These are phyloP conservation scores for Microcyclosporella mali DNA, from an alignment of 2,329 filamentous ascomycete species.

Conservation along the genomic window DNA sequence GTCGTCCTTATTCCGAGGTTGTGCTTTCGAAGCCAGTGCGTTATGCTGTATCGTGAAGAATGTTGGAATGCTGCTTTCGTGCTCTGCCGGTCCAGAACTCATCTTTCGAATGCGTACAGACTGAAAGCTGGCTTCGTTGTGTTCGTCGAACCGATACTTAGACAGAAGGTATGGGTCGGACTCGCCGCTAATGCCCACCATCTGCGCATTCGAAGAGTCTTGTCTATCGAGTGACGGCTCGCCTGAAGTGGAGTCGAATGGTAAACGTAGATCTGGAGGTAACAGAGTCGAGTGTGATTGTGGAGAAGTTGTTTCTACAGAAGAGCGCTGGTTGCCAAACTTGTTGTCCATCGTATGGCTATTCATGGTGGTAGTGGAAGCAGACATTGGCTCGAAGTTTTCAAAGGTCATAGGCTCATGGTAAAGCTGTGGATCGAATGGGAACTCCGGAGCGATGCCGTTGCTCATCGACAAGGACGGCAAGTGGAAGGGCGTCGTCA, in stretches of 20 bases:
- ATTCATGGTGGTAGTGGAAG: conserved; percentile 16
- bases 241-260: conserved; percentile 23
- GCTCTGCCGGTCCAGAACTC: conserved; percentile 20
- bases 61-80: conserved; percentile 23
- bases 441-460: conserved; percentile 19
- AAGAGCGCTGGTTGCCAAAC: conserved; percentile 15
- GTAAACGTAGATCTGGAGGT: conserved; percentile 21
- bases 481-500: conserved; percentile 24
- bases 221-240: conserved; percentile 31
- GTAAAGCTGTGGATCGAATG: conserved; percentile 28
- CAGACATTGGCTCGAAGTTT: conserved; percentile 24
- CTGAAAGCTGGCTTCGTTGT: conserved; percentile 31
- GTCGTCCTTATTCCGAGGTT: conserved; percentile 27
- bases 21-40: conserved; percentile 30
- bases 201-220: conserved; percentile 27
- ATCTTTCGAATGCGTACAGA: conserved; percentile 30
- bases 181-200: conserved; percentile 31
- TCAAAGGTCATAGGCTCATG: conserved; percentile 24
- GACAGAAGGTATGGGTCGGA: conserved; percentile 30
- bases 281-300: conserved; percentile 14
- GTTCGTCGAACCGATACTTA: conserved; percentile 29
- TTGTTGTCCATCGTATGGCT: conserved; percentile 5
- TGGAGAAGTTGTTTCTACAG: conserved; percentile 24
- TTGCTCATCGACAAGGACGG: conserved; percentile 18
- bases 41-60: conserved; percentile 35